Evolutionary conservation across 2,329 filamentous ascomycete species (phyloP).

Genomic region (Colletotrichum horii): DNA sequence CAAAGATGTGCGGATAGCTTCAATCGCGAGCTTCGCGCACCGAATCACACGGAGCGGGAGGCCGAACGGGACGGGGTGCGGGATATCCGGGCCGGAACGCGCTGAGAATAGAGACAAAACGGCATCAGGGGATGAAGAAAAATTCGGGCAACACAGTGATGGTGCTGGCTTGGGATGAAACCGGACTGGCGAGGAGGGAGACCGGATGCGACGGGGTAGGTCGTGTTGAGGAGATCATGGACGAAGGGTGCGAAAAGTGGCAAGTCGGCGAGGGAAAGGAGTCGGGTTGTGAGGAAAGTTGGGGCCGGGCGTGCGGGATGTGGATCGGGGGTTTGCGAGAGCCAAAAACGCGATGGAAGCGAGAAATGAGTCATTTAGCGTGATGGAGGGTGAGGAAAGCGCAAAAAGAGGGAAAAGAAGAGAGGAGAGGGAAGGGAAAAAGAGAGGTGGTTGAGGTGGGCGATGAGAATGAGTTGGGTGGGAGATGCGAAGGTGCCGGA

Average conservation of each 20-base stretch:
- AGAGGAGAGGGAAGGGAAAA: slow-evolving; percentile 7
- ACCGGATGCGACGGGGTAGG: slow-evolving; percentile 13
- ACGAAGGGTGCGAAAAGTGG: slow-evolving; percentile 9
- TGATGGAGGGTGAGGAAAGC: slow-evolving; percentile 20
- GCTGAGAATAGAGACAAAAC: background rate
- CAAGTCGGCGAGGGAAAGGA: slow-evolving; percentile 18
- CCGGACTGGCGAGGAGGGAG: background rate
- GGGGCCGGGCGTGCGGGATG: background rate
- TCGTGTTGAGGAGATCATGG: slow-evolving; percentile 1
- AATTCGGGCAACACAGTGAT: background rate
- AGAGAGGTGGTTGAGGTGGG: slow-evolving; percentile 21
- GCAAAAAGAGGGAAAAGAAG: background rate
- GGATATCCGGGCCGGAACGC: background rate
- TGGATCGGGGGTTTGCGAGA: background rate
- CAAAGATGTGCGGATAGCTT: slow-evolving; percentile 23
- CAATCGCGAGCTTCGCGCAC: slow-evolving; percentile 4
- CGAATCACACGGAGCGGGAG: background rate
- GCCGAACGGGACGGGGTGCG: background rate
- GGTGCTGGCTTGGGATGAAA: background rate
- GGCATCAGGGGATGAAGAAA: background rate
- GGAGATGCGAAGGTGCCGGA: slow-evolving; percentile 15
- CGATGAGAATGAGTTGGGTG: slow-evolving; percentile 24
- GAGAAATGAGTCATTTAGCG: slow-evolving; percentile 1
- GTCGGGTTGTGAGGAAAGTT: slow-evolving; percentile 11
- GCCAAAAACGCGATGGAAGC: background rate